Conservation (phyloP, 1,139 yeast species). For the Candida tunisiensis region DNA sequence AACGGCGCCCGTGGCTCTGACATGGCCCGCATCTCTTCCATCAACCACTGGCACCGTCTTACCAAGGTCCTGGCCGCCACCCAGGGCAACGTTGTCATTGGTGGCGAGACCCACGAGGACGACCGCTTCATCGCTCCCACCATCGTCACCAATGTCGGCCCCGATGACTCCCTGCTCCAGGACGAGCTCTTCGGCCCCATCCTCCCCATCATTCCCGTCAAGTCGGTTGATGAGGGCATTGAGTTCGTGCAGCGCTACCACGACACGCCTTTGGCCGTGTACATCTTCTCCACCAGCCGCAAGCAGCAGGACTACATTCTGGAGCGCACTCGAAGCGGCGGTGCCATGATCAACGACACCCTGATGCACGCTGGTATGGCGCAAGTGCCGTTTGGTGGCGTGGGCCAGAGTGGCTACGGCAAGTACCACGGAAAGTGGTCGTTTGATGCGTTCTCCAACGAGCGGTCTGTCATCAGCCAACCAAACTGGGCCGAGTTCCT, state of each 20-base stretch:
- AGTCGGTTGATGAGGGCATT: slow-evolving; percentile 32
- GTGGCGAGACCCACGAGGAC: slow-evolving; percentile 24
- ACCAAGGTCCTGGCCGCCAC: slow-evolving; percentile 29
- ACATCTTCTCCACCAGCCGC: slow-evolving; percentile 46
- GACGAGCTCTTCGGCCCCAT: slow-evolving; percentile 79
- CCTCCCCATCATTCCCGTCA: slow-evolving; percentile 51
- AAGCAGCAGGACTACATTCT: slow-evolving; percentile 35
- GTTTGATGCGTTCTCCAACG: slow-evolving; percentile 59
- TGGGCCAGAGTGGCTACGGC: slow-evolving; percentile 65
- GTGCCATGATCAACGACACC: slow-evolving; percentile 52
- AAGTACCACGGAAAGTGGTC: slow-evolving; percentile 64
- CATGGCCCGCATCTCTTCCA: slow-evolving; percentile 50
- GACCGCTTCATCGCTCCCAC: slow-evolving; percentile 59
- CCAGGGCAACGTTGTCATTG: slow-evolving; percentile 39
- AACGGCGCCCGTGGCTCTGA: slow-evolving; percentile 19
- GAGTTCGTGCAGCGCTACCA: slow-evolving; percentile 31
- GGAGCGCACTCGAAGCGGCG: slow-evolving; percentile 55
- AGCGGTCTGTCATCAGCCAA: slow-evolving; percentile 52
- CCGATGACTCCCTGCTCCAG: slow-evolving; percentile 58
- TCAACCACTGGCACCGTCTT: slow-evolving; percentile 38
- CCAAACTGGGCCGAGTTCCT: slow-evolving; percentile 49
- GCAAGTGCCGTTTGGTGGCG: slow-evolving; percentile 85
- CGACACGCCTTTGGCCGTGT: slow-evolving; percentile 82
- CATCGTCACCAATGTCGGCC: slow-evolving; percentile 38
- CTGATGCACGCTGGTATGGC: slow-evolving; percentile 53